These are phyloP conservation scores for Pythium volutum DNA, from an alignment of 352 stramenopile genomes.

Conservation along the genomic window DNA sequence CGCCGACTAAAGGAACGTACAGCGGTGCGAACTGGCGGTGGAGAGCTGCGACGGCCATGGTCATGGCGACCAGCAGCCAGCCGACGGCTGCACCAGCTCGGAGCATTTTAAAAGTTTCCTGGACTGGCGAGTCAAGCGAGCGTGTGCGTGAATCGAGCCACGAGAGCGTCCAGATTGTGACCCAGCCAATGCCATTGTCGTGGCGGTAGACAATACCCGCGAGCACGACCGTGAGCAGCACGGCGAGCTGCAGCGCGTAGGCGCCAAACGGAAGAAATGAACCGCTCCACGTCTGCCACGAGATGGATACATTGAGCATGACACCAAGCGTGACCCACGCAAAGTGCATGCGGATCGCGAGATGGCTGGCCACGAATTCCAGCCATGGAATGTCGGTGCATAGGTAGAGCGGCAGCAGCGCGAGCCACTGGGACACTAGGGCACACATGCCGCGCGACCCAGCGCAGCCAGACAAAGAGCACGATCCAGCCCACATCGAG, in stretches of 20 bases:
- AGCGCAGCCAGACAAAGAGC: slow-evolving; percentile 39
- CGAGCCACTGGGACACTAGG: slow-evolving; percentile 54
- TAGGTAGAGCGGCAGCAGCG: slow-evolving; percentile 56
- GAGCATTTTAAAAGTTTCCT: slow-evolving; percentile 6
- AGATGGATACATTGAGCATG: slow-evolving; percentile 51
- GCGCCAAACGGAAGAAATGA: slow-evolving; percentile 36
- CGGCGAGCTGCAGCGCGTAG: slow-evolving; percentile 45
- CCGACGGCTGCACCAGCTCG: slow-evolving; percentile 8
- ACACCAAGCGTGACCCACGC: slow-evolving; percentile 50
- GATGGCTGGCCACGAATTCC: slow-evolving; percentile 51
- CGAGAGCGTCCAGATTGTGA: slow-evolving; percentile 47
- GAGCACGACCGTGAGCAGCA: slow-evolving; percentile 42
- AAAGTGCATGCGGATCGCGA: slow-evolving; percentile 60
- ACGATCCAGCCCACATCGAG: slow-evolving; percentile 53
- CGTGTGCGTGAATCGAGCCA: slow-evolving; percentile 38
- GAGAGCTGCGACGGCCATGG: background rate
- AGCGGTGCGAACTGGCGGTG: slow-evolving; percentile 12
- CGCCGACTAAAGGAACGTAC: slow-evolving; percentile 3
- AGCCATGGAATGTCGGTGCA: slow-evolving; percentile 44
- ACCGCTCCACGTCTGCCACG: slow-evolving; percentile 34
- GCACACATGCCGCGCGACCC: slow-evolving; percentile 40
- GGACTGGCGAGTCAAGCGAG: slow-evolving; percentile 1
- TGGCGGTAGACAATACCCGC: slow-evolving; percentile 41
- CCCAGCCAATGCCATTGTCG: slow-evolving; percentile 50
- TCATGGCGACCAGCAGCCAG: slow-evolving; percentile 9